A percentile compares a stretch with the other conserved stretches of the same genome.
phyloP scores from a whole-genome alignment of 2,329 filamentous ascomycete species.

The Bipolaris gigantea region DNA sequence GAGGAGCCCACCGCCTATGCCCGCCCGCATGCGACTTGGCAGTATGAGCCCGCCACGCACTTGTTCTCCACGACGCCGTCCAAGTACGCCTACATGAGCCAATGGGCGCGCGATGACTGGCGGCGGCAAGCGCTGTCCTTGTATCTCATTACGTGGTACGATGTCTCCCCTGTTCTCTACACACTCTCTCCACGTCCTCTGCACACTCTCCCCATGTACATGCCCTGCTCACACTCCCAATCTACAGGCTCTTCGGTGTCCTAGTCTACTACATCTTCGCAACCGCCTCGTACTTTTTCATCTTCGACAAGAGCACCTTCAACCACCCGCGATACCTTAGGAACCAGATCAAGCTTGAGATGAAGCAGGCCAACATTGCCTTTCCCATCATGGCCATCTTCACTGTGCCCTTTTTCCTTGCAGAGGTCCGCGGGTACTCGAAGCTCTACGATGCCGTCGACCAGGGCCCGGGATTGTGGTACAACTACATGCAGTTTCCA shows the following conservation, averaged over 20 bases:
- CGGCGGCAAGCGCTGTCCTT: slow-evolving; percentile 74
- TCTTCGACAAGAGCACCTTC: slow-evolving; percentile 89
- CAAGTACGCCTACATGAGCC: slow-evolving; percentile 76
- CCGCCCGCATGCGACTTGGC: slow-evolving; percentile 51
- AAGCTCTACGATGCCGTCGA: slow-evolving; percentile 82
- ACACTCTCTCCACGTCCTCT: background rate
- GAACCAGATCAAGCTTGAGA: slow-evolving; percentile 87
- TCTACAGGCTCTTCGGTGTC: slow-evolving; percentile 78
- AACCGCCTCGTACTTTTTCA: slow-evolving; percentile 78
- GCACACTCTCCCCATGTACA: background rate
- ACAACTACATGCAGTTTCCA: slow-evolving; percentile 82
- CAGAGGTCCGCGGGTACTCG: slow-evolving; percentile 80
- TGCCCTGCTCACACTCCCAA: slow-evolving; percentile 12
- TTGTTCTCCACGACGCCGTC: slow-evolving; percentile 71
- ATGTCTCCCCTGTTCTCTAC: too few relatives aligned
- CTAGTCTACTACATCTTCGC: slow-evolving; percentile 84
- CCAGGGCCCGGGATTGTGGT: slow-evolving; percentile 75
- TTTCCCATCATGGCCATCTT: slow-evolving; percentile 83
- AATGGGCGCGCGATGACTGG: slow-evolving; percentile 75
- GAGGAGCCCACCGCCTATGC: slow-evolving; percentile 41
- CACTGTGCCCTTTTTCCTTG: slow-evolving; percentile 78
- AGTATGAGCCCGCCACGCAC: slow-evolving; percentile 72
- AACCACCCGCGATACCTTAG: slow-evolving; percentile 93
- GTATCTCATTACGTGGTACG: slow-evolving; percentile 83
- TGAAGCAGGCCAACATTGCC: slow-evolving; percentile 72